Percentiles rank a stretch among this genome's conserved stretches.
phyloP scores from a whole-genome alignment of 1,284 basidiomycete species.

The Athelia psychrophila region DNA sequence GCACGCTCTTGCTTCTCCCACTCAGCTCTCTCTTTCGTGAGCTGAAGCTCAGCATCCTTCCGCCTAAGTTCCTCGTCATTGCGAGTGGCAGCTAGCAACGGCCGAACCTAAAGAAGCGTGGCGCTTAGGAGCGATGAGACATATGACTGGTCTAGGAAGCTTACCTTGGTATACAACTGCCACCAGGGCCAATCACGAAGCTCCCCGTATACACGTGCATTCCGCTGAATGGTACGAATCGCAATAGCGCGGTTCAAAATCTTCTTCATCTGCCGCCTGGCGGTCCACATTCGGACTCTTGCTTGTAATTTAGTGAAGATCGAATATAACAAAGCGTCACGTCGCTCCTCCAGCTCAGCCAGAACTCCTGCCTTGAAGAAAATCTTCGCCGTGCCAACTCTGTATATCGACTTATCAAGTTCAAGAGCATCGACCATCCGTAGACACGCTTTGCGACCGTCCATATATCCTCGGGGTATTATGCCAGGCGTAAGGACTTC shows the following conservation, averaged over 20 bases:
- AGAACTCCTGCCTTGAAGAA: slow-evolving; percentile 99
- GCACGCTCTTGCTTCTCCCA: slow-evolving; percentile 81
- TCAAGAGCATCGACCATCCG: slow-evolving; percentile 93
- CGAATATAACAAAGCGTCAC: slow-evolving; percentile 86
- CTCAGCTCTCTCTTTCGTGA: slow-evolving; percentile 84
- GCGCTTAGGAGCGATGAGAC: slow-evolving; percentile 3
- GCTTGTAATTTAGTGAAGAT: slow-evolving; percentile 91
- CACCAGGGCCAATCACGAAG: slow-evolving; percentile 99
- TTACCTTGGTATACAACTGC: slow-evolving; percentile 92
- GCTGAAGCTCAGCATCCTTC: slow-evolving; percentile 84
- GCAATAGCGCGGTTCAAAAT: slow-evolving; percentile 92
- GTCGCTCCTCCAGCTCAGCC: slow-evolving; percentile 94
- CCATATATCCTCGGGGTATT: slow-evolving; percentile 94
- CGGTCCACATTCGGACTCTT: slow-evolving; percentile 81
- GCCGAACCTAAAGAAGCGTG: slow-evolving; percentile 63
- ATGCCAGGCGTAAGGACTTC: slow-evolving; percentile 94
- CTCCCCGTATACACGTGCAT: slow-evolving; percentile 89
- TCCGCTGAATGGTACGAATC: slow-evolving; percentile 90
- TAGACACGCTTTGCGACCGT: slow-evolving; percentile 90
- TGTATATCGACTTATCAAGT: slow-evolving; percentile 83
- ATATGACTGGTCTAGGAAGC: slow-evolving; percentile 5
- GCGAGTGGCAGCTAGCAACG: slow-evolving; percentile 88
- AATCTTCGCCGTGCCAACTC: slow-evolving; percentile 95
- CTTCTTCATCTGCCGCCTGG: slow-evolving; percentile 92
- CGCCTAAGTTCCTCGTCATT: slow-evolving; percentile 90